Base-by-base conservation (phyloP, 139 green algal species). In the Micromonas commoda region DNA sequence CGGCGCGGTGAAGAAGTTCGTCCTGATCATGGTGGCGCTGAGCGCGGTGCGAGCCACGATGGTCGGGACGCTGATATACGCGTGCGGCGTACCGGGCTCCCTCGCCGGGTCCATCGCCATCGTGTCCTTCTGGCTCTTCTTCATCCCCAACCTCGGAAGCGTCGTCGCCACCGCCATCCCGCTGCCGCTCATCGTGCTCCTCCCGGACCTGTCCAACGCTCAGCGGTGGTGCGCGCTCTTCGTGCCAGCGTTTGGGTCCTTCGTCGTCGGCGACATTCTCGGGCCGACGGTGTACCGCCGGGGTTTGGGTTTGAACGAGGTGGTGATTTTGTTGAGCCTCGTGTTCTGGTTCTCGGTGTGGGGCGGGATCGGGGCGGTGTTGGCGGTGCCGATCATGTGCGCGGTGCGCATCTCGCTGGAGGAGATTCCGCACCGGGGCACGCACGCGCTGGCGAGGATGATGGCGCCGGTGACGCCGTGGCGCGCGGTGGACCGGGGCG, bases 331-430 rank as follows among this genome's bases (percentile, higher is more conserved):
- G 68, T 63, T 75, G 31, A 29, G 26, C 23, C 21, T 75, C 24
- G 35, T 75, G 1, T 75, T 75, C 61, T 75, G 68, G 68, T 75
- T 61, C 5, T 64, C 37, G 34, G 68, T 75, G 37, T 75, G 68
- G 68, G 35, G 35, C 3, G 68, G 34, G 23, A 21, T 39, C 29
- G 68, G 68, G 6, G 68, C 68, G 1, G 68, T 75, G 68, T 26
- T 75, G 21, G 68, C 26, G 26, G 68, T 75, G 23, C 68, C 68
- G 68, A 13, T 75, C 1, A 75, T 39, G 68, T 75, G 68, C 37
- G 35, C 35, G 35, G n/a, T 75, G 20, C 60, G 61, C 21, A 75
- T 75, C 38, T 35, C 32, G 20, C 23, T 75, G 23, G 68, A 75
- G 61, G 68, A 75, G 37, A 75, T 75, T 6, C 68, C 68, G 19